Evolutionary conservation across 495 filamentous ascomycete species (phyloP), one percentile per base, ranked within the genome.

Genomic region (Astrothelium subdiscretum): DNA sequence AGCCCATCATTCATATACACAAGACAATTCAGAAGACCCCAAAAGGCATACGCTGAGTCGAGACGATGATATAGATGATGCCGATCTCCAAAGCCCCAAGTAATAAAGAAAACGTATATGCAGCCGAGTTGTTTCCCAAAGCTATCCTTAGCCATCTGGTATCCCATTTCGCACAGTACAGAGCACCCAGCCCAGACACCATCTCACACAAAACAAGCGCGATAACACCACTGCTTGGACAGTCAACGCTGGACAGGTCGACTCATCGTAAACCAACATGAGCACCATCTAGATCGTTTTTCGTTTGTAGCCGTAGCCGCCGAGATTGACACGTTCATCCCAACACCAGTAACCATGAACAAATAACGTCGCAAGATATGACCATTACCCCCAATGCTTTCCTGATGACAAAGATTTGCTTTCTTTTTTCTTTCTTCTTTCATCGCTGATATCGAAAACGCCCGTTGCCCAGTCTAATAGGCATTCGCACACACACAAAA

Each of bases 381-480:
- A 54, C 20, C 48, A 54, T n/a, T 54, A 54, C 48, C 26, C 8
- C 48, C 24, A 29, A 27, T 2, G 20, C n/a, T 29, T 27, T 29
- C 48, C 48, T 54, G 20, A 54, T 15, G 24, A 2, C n/a, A 20
- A 54, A 11, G 48, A 48, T 6, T 15, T 27, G 20, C 12, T 2
- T 29, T 5, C 29, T 20, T 48, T n/a, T 8, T 27, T 54, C 0
- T 29, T 2, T 54, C 10, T 54, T 26, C 29, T 26, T 29, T 27
- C 20, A 54, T 54, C 48, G 48, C 24, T 29, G 20, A 27, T 27
- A 54, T 54, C 48, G 48, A 20, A 54, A 51, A 61, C 59, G 59
- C 59, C n/a, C 59, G 59, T 61, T 31, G 59, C 40, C 59, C 59
- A 31, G 18, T n/a, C 59, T 43, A 61, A 35, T 2, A 5, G 31